phyloP scores from a whole-genome alignment of 345 rosid species.

The Aurinia saxatilis region DNA sequence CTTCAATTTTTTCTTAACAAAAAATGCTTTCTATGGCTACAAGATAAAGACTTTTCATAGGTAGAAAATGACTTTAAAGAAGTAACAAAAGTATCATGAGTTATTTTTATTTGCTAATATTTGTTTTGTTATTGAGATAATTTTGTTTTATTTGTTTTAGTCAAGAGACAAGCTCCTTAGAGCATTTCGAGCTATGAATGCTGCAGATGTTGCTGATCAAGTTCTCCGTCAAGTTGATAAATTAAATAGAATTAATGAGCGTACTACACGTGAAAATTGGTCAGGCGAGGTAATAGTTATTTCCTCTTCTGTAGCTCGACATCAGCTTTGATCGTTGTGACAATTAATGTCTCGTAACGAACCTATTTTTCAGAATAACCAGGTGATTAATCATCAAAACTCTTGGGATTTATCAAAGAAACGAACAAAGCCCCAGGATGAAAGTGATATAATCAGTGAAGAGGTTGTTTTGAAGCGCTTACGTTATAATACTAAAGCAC shows the following conservation, averaged over 20 bases:
- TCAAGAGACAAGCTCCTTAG: constrained; percentile 76
- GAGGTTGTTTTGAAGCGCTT: constrained; percentile 57
- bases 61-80: background rate
- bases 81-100: background rate
- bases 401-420: constrained; percentile 58
- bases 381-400: constrained; percentile 43
- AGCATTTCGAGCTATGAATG: constrained; percentile 82
- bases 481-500: constrained; percentile 39
- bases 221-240: constrained; percentile 92
- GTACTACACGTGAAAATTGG: constrained; percentile 73
- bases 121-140: constrained; percentile 15
- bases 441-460: constrained; percentile 52
- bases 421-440: constrained; percentile 58
- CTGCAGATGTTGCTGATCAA: constrained; percentile 95
- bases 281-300: constrained; percentile 47
- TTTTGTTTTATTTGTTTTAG: constrained; percentile 37
- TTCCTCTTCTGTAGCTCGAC: constrained; percentile 6
- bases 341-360: constrained; percentile 8
- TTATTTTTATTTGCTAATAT: background rate
- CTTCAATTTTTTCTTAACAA: background rate
- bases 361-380: constrained; percentile 62
- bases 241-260: constrained; percentile 72
- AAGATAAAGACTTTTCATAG: background rate
- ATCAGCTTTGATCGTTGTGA: constrained; percentile 16
- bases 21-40: background rate